Conservation (phyloP, 2,329 filamentous ascomycete genomes). For the Penicillium psychrosexuale region DNA sequence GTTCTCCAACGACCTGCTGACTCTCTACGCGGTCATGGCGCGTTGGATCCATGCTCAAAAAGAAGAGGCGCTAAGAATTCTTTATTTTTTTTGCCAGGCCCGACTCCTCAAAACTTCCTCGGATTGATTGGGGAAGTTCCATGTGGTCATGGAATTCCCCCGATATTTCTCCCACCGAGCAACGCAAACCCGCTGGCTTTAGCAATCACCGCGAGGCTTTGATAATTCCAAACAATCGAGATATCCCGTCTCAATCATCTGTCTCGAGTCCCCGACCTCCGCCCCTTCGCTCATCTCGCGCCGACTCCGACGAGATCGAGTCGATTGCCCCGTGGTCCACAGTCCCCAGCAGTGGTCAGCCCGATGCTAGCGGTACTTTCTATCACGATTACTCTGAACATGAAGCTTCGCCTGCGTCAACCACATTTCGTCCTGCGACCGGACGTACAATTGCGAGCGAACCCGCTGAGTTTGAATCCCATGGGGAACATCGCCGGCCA, state of each 20-base stretch:
- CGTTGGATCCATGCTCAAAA: not conserved
- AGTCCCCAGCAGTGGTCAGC: slow-evolving; percentile 26
- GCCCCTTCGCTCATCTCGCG: slow-evolving; percentile 21
- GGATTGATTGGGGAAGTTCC: slow-evolving; percentile 31
- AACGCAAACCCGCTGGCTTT: slow-evolving; percentile 34
- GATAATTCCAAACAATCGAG: slow-evolving; percentile 30
- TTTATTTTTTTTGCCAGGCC: slow-evolving; percentile 17
- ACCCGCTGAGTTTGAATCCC: slow-evolving; percentile 59
- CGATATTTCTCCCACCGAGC: slow-evolving; percentile 39
- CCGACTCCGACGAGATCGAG: slow-evolving; percentile 20
- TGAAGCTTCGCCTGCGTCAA: slow-evolving; percentile 61
- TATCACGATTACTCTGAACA: slow-evolving; percentile 40
- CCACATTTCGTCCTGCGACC: slow-evolving; percentile 61
- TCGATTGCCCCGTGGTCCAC: slow-evolving; percentile 34
- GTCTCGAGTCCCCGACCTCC: slow-evolving; percentile 23
- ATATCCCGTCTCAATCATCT: slow-evolving; percentile 24
- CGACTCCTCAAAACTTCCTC: slow-evolving; percentile 21
- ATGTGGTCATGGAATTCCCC: slow-evolving; percentile 38
- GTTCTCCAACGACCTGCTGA: not conserved
- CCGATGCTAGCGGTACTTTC: slow-evolving; percentile 34
- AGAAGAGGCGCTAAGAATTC: not conserved
- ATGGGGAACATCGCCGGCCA: slow-evolving; percentile 72
- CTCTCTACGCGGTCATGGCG: not conserved
- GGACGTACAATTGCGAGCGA: slow-evolving; percentile 56
- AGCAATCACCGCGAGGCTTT: slow-evolving; percentile 36